Percentiles rank a stretch among this genome's conserved stretches.
phyloP scores from a whole-genome alignment of 2,329 filamentous ascomycete genomes.

The Aspergillus quadrilineatus region DNA sequence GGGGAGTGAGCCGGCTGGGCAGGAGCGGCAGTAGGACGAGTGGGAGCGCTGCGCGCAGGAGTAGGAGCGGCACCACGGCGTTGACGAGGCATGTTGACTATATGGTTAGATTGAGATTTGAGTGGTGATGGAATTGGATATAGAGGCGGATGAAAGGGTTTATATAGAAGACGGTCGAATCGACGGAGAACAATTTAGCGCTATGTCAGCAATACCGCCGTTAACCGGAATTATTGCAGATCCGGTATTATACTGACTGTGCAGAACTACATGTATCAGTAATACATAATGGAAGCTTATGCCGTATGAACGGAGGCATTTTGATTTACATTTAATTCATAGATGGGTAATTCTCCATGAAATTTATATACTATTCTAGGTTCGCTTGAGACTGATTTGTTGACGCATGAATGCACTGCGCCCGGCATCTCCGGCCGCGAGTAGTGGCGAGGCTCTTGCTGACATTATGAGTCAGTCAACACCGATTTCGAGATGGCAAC shows the following conservation, averaged over 20 bases:
- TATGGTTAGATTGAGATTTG: constrained; percentile 25
- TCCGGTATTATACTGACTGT: not conserved
- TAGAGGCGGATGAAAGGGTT: constrained; percentile 10
- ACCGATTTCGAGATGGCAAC: not conserved
- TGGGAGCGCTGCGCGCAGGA: constrained; percentile 57
- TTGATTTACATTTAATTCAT: not conserved
- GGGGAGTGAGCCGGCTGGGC: constrained; percentile 55
- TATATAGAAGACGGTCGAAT: constrained; percentile 26
- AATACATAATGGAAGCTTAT: too few species aligned
- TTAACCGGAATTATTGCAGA: not conserved
- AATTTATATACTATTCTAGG: too few species aligned
- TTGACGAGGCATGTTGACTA: constrained; percentile 71
- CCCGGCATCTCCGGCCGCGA: not conserved
- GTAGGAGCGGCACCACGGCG: constrained; percentile 61
- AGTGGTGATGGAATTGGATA: constrained; percentile 21
- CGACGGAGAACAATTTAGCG: constrained; percentile 19
- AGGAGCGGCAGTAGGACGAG: constrained; percentile 65
- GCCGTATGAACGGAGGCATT: too few species aligned
- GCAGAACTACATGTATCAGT: too few species aligned
- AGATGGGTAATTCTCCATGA: not conserved
- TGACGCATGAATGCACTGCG: not conserved
- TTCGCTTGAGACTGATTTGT: not conserved
- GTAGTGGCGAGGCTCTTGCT: not conserved
- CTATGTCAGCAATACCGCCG: constrained; percentile 15
- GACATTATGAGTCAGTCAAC: not conserved